These are phyloP conservation scores for Candida suzukii DNA, from an alignment of 805 yeast species.

Conservation along the genomic window DNA sequence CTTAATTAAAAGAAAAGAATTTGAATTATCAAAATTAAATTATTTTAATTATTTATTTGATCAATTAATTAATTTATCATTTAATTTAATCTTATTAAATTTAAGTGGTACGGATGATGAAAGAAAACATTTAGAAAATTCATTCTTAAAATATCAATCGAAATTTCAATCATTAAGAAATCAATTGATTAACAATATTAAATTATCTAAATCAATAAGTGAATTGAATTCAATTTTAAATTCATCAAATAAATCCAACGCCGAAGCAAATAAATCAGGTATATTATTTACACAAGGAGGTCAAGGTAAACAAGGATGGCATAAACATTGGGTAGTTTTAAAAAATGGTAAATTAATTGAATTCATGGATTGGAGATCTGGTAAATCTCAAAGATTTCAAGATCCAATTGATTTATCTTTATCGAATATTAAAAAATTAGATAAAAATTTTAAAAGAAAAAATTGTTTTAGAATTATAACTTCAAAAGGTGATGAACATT, in stretches of 20 bases:
- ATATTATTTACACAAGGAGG: slow-evolving; percentile 54
- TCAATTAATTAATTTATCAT: neutral
- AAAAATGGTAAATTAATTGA: slow-evolving; percentile 63
- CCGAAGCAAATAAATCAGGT: slow-evolving; percentile 29
- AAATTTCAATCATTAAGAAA: too few species aligned
- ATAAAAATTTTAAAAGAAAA: slow-evolving; percentile 36
- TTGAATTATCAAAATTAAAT: slow-evolving; percentile 24
- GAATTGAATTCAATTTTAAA: neutral
- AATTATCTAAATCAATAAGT: slow-evolving; percentile 1
- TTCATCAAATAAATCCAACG: neutral
- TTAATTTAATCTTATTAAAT: neutral
- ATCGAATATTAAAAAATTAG: slow-evolving; percentile 49
- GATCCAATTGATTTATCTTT: slow-evolving; percentile 66
- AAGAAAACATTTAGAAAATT: slow-evolving; percentile 25
- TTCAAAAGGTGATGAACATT: slow-evolving; percentile 55
- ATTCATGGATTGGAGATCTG: slow-evolving; percentile 75
- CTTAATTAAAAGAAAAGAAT: slow-evolving; percentile 20
- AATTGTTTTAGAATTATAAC: slow-evolving; percentile 73
- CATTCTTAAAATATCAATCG: too few species aligned
- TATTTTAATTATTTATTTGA: slow-evolving; percentile 24
- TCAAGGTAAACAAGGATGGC: slow-evolving; percentile 69
- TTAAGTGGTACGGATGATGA: neutral
- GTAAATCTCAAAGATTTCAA: slow-evolving; percentile 45
- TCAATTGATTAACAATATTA: neutral
- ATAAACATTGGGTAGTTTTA: slow-evolving; percentile 79